Evolutionary conservation across 768 basidiomycete genomes (phyloP), one percentile per base, ranked within the genome.

Genomic region (Pholiota microspora): DNA sequence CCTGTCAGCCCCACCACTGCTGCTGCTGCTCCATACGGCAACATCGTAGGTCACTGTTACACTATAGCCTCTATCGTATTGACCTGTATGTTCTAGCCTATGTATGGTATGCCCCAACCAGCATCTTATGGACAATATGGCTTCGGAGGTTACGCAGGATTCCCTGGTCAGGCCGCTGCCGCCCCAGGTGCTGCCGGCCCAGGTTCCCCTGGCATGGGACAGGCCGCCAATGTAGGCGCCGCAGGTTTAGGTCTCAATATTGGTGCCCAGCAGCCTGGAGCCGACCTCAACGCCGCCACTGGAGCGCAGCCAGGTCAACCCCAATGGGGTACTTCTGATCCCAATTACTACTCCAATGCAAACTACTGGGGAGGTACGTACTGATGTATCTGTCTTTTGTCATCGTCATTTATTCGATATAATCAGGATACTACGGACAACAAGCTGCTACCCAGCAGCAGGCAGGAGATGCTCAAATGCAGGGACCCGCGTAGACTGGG

Each of bases 21-120:
- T 31, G 69, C 75, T 31, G 81, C 86, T 45, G 68, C 86, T 40
- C 85, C 89, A 13, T 93, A 93, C 67, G 88, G 82, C 56, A 87
- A 84, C 65, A 80, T 95, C 88, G 92, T 92, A 68, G 52, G 85
- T 69, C 23, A 16, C 31, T n/a, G 18, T 42, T 44, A 1, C 10
- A 31, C 9, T 24, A 42, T 21, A 18, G 12, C 23, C 3, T 44
- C 31, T 12, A 18, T 13, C 27, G 9, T 45, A 46, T 24, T 49
- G 28, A 23, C 42, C 4, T 45, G 24, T 42, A 10, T 40, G 7
- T 40, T 36, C 56, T 53, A 92, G 87, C 89, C 91, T 31, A 89
- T 92, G 88, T 94, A 94, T 67, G 88, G 90, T 58, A 89, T 94
- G 81, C 91, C 91, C 10, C 90, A 92, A 66, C 84, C 90, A 27